Base-by-base conservation (phyloP, 2,329 filamentous ascomycete species). In the Cytospora chrysosperma region DNA sequence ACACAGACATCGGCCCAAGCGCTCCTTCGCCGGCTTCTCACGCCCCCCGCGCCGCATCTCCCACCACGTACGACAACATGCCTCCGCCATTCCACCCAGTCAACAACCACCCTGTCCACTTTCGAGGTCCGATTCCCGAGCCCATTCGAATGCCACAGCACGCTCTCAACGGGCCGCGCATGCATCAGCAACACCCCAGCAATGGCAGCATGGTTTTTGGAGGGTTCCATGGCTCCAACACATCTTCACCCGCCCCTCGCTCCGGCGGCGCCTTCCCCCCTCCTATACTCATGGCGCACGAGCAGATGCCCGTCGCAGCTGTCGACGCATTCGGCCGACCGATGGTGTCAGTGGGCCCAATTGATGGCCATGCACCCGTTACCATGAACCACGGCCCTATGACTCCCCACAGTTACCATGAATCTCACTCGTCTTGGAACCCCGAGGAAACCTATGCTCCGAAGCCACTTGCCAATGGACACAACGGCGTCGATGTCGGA, bases 351-450 rank as follows among this genome's bases (percentile, higher is more conserved):
- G 57, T 65, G 19, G 72, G 70, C 76, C 79, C 34, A 68, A 76
- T 10, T 75, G 75, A 61, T 69, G 68, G 51, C 68, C 70, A 6
- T 71, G 74, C 64, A 71, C 27, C 53, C 32, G 40, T 64, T 28
- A 37, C 61, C 43, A 75, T 73, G 67, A 76, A 75, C 67, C 83
- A 83, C 69, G 82, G 81, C 3, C 82, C 85, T 2, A 80, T 82
- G 1, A 86, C 84, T 2, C 82, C 85, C 4, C 85, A 85, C 66
- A 88, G 85, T 72, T 86, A 85, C 69, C 85, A 86, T 61, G 85
- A 81, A 40, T 88, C 86, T 2, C 85, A 87, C 65, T 80, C 83
- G 40, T 86, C 85, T 1, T 78, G 75, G 6, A 79, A 80, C 51
- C 74, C 75, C 0, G 73, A 74, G 27, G 75, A 79, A 51, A 57